Evolutionary conservation across 2,329 filamentous ascomycete species (phyloP).

Genomic region (Pseudogymnoascus sp.): DNA sequence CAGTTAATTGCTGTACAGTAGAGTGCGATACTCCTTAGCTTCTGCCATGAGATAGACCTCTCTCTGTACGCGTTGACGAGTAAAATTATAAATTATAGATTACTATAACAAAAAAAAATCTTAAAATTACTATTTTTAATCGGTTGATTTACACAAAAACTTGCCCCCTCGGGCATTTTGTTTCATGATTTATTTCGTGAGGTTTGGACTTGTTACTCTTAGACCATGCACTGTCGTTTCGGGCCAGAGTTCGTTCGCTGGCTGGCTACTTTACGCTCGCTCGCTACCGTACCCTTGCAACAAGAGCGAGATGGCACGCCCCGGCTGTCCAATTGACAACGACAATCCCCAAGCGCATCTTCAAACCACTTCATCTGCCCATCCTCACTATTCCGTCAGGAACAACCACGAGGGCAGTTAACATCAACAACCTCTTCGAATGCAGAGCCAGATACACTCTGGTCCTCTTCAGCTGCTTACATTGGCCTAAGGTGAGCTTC

Average conservation of each 20-base stretch:
- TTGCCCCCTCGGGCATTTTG: not conserved
- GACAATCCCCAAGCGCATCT: slow-evolving; percentile 8
- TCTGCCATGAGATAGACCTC: not conserved
- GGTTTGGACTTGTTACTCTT: not conserved
- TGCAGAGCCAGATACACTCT: slow-evolving; percentile 1
- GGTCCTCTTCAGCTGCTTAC: not conserved
- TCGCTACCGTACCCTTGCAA: slow-evolving; percentile 6
- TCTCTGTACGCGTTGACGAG: not conserved
- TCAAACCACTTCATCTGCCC: slow-evolving; percentile 7
- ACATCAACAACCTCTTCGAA: not conserved
- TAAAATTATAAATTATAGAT: not conserved
- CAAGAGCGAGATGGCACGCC: slow-evolving; percentile 7
- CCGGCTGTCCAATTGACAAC: slow-evolving; percentile 6
- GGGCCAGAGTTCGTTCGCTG: slow-evolving; percentile 7
- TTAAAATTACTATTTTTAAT: slow-evolving; percentile 1
- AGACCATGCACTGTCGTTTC: slow-evolving; percentile 6
- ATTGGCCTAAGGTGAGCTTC: slow-evolving; percentile 2
- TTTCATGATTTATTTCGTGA: slow-evolving; percentile 3
- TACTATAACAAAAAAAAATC: not conserved
- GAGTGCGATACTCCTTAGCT: not conserved
- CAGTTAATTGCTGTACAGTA: not conserved
- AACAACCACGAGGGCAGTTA: slow-evolving; percentile 3
- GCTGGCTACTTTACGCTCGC: not conserved
- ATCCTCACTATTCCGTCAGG: slow-evolving; percentile 5
- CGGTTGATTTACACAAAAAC: not conserved